These are phyloP conservation scores for Dactylellina cionopaga DNA, from an alignment of 2,329 filamentous ascomycete species.

Conservation along the genomic window DNA sequence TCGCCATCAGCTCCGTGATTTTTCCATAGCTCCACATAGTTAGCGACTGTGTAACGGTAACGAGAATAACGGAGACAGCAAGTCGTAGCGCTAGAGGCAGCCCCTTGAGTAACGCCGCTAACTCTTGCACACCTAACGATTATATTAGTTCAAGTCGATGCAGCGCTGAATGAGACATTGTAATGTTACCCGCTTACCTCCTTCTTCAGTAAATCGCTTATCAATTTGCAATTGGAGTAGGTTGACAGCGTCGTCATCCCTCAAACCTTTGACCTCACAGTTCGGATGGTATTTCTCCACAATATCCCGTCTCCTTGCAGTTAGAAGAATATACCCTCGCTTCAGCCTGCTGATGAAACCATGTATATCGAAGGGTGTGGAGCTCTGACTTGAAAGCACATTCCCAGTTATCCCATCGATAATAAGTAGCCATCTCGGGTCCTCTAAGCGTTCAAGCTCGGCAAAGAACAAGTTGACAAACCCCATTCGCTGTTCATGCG, in stretches of 20 bases:
- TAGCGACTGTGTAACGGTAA: no score
- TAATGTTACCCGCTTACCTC: not conserved
- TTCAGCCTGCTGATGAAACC: not conserved
- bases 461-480: no score
- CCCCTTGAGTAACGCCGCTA: no score
- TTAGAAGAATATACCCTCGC: not conserved
- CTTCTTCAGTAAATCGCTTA: not conserved
- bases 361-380: not conserved
- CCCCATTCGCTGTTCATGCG: no score
- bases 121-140: no score
- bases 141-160: not conserved
- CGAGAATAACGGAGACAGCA: no score
- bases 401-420: no score
- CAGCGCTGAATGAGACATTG: not conserved
- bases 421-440: no score
- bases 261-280: not conserved
- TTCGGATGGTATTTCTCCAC: not conserved
- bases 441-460: no score
- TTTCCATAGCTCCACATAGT: no score
- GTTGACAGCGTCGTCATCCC: not conserved
- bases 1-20: no score
- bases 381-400: not conserved
- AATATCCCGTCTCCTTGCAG: not conserved
- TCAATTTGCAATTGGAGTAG: not conserved
- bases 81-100: no score